These are phyloP conservation scores for Leccinum subtestaceum DNA, from an alignment of 768 basidiomycete genomes.

Conservation along the genomic window DNA sequence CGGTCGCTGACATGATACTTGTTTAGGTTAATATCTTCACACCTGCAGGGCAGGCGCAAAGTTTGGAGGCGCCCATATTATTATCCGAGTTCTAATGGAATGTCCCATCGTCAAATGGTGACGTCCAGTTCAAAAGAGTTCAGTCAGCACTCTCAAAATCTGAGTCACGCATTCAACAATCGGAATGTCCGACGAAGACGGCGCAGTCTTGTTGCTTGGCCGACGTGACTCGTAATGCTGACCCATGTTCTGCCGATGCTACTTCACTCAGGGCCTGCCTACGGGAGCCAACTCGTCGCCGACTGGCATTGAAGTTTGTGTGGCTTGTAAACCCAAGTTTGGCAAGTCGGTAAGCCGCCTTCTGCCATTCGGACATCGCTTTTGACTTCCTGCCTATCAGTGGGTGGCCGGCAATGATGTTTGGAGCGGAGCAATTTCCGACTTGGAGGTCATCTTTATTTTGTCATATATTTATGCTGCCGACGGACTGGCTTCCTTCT, in stretches of 20 bases:
- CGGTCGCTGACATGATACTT: not conserved
- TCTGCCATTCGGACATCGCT: not conserved
- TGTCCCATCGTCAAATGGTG: not conserved
- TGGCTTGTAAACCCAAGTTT: not conserved
- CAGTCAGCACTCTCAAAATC: not conserved
- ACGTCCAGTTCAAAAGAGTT: not conserved
- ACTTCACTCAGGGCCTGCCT: too few species aligned
- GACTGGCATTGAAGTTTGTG: too few species aligned
- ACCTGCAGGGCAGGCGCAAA: not conserved
- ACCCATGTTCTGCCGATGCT: too few species aligned
- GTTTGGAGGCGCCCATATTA: not conserved
- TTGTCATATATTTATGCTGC: not conserved
- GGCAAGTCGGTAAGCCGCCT: not conserved
- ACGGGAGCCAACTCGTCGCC: too few species aligned
- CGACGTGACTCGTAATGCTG: not conserved
- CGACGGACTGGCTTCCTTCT: not conserved
- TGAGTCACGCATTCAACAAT: not conserved
- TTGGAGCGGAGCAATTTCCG: not conserved
- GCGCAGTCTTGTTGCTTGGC: not conserved
- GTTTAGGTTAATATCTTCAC: not conserved
- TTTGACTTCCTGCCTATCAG: not conserved
- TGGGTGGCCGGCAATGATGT: not conserved
- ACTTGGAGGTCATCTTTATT: not conserved
- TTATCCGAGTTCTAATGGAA: not conserved
- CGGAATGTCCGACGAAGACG: not conserved